Base-by-base conservation (phyloP, 129 eudicot genomes). In the carrot (Daucus carota) region DNA sequence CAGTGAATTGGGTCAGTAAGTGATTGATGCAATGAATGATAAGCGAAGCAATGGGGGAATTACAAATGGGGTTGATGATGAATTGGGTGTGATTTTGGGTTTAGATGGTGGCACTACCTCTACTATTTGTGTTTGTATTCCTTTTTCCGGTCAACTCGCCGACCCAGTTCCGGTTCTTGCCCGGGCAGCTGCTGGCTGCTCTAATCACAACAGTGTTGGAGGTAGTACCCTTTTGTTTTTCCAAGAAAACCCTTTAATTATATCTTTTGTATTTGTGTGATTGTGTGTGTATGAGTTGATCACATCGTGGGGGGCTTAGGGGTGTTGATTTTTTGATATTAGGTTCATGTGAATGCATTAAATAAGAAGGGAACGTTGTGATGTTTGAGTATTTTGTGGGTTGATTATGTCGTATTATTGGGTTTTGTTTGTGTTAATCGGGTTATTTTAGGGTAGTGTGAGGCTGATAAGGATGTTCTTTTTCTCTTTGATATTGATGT, bases 181-280 rank as follows among this genome's bases (percentile, higher is more conserved):
- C 75, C 96, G 97, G 50, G 89, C 97, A 38, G 82, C 77, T 66
- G 90, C 96, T 54, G 97, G 96, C 22, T 92, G 96, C 85, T 89
- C 97, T 43, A 92, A 92, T 34, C 86, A 85, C 85, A 92, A 92
- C 82, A 92, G 97, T 77, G 89, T 92, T 59, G 97, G 97, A 85
- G 97, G 97, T 92, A 85, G 97, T 92, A 85, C 11, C 34, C 57
- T 18, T 18, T 20, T 67, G 2, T 40, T n/a, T n/a, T 75, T 63
- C 17, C 16, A 15, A 29, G 17, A 73, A 3, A 73, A 10, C 76
- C 76, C 42, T 1, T 40, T 6, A 73, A 15, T 62, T 46, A 17
- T 46, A 2, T 46, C n/a, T 46, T 1, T 4, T 31, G 1, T 29
- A 59, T 31, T 11, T 31, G 0, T 16, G 20, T 63, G 0, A 28